Base-by-base conservation (phyloP, 2,329 filamentous ascomycete species). In the Zymoseptoria brevis region DNA sequence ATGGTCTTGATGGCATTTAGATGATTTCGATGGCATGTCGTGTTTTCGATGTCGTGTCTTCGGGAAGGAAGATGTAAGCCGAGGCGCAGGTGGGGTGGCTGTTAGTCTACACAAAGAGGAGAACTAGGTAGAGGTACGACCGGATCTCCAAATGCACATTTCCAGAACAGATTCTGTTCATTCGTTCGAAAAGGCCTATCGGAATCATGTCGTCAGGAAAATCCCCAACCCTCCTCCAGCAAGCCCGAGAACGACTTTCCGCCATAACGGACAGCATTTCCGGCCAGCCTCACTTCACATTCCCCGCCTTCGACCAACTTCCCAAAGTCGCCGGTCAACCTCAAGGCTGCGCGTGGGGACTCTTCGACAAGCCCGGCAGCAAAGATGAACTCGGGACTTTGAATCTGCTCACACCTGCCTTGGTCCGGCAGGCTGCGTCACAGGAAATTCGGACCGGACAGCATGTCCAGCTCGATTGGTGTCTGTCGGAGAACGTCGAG, bases 401-500 rank as follows among this genome's bases (percentile, higher is more conserved):
- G 24, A 83, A 84, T 66, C 74, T 81, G 6, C 70, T 83, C 2
- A 83, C 80, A 0, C 75, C 77, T 0, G 69, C 75, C 0, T 74
- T 80, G 3, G 71, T 79, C 3, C 72, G 72, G 19, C 74, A 68
- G 2, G 35, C 35, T 7, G 78, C 79, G 0, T 73, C 71, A 3
- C 67, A 68, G 2, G 79, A 81, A 61, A 75, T 79, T 45, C 72
- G 72, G 51, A 75, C 79, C 53, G 81, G 81, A 0, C 67, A 80
- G 1, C 80, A 80, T 0, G 75, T 83, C 48, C 82, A 80, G 2
- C 74, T 83, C 26, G 82, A 83, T 78, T 82, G 64, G 64, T 75
- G 56, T 26, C 29, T 70, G 58, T 57, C 52, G 2, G 48, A 67
- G 56, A 55, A 71, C 61, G 58, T 77, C 7, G 66, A 72, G 53